Conservation (phyloP, 1,284 basidiomycete species). For the Irpex sp. region DNA sequence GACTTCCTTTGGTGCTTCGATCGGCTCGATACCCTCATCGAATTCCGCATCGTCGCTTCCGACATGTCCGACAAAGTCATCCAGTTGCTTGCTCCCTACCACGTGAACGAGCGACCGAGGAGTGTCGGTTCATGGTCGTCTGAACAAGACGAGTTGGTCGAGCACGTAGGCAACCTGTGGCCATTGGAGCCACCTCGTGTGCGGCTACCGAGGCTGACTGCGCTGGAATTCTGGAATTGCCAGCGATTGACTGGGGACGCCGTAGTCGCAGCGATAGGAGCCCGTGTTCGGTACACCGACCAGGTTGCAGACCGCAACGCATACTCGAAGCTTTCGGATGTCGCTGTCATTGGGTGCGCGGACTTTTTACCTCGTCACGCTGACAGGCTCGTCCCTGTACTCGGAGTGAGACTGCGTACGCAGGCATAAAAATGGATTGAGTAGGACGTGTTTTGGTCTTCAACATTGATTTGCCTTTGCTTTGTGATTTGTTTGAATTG, state of each 20-base stretch:
- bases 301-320: constrained; percentile 17
- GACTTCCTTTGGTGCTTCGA: constrained; percentile 67
- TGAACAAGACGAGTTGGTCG: constrained; percentile 8
- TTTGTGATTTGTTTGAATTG: too few relatives aligned
- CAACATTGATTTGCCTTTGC: background rate
- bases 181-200: constrained; percentile 20
- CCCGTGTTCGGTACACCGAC: constrained; percentile 48
- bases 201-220: constrained; percentile 47
- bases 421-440: background rate
- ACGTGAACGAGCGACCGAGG: background rate
- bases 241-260: constrained; percentile 55
- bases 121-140: background rate
- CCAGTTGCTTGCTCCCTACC: constrained; percentile 43
- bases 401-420: constrained; percentile 28
- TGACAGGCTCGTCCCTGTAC: constrained; percentile 29
- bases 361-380: constrained; percentile 38
- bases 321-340: constrained; percentile 32
- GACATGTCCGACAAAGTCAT: constrained; percentile 74
- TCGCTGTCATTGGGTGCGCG: constrained; percentile 43
- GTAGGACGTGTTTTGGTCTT: background rate
- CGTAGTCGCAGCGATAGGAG: constrained; percentile 44
- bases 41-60: constrained; percentile 67
- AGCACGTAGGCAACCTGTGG: constrained; percentile 7
- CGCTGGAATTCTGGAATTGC: constrained; percentile 52
- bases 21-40: constrained; percentile 42